Evolutionary conservation across 2,329 filamentous ascomycete species (phyloP).

Genomic region (Clonostachys sp.): DNA sequence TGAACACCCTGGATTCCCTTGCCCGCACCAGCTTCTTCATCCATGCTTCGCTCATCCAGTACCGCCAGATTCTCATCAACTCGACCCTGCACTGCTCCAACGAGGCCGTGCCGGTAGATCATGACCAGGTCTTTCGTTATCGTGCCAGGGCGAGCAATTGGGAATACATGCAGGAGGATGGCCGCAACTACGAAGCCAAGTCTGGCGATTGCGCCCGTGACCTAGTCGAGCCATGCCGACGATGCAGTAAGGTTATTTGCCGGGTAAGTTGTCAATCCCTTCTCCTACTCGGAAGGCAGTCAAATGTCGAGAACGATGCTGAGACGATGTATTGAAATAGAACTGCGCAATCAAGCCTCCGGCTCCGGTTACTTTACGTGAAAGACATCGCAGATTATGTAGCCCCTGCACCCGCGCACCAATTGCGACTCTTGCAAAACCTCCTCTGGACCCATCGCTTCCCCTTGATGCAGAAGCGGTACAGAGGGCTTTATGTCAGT

Average conservation of each 20-base stretch:
- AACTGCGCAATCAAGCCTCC: conserved; percentile 89
- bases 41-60: conserved; percentile 72
- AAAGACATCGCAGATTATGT: conserved; percentile 80
- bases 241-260: conserved; percentile 74
- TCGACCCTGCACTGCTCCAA: conserved; percentile 78
- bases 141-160: conserved; percentile 52
- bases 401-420: conserved; percentile 69
- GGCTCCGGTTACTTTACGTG: conserved; percentile 58
- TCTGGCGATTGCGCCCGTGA: conserved; percentile 79
- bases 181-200: conserved; percentile 56
- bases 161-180: conserved; percentile 52
- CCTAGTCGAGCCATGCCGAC: conserved; percentile 77
- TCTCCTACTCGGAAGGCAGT: not conserved
- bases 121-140: conserved; percentile 52
- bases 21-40: conserved; percentile 79
- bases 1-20: conserved; percentile 81
- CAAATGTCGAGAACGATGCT: not conserved
- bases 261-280: conserved; percentile 53
- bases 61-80: conserved; percentile 66
- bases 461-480: conserved; percentile 47
- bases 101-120: conserved; percentile 53
- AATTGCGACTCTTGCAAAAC: conserved; percentile 48
- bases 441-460: conserved; percentile 35
- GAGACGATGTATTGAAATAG: conserved; percentile 34
- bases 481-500: conserved; percentile 50